A percentile compares a stretch with the other conserved stretches of the same genome.
Evolutionary conservation across 106 monocot genomes (phyloP).

Genomic region (Dioscorea zingiberensis): DNA sequence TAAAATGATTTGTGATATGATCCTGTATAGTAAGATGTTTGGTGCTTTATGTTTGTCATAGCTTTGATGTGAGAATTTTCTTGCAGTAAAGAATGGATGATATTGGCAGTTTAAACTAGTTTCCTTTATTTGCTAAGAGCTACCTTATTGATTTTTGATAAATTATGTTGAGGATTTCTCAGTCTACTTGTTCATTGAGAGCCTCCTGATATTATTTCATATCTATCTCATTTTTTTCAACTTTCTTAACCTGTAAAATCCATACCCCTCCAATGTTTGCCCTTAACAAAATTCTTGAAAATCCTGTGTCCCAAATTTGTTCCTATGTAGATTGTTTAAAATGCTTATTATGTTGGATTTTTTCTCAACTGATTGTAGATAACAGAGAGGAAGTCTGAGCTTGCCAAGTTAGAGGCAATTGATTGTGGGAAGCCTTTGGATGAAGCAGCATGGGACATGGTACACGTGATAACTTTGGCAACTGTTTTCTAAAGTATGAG

Average conservation of each 20-base stretch:
- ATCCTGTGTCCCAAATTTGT: neutral
- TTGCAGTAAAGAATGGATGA: too few species aligned
- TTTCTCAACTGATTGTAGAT: slow-evolving; percentile 39
- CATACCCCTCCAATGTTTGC: too few species aligned
- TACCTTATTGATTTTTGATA: too few species aligned
- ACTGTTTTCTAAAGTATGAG: neutral
- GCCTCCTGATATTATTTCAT: neutral
- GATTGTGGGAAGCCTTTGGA: slow-evolving; percentile 98
- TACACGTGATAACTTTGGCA: slow-evolving; percentile 11
- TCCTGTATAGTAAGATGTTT: too few species aligned
- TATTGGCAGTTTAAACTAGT: too few species aligned
- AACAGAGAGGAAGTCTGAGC: slow-evolving; percentile 67
- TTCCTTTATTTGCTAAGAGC: too few species aligned
- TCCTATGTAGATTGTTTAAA: neutral
- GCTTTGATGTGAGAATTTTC: too few species aligned
- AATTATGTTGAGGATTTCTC: too few species aligned
- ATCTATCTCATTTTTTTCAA: neutral
- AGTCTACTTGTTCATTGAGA: too few species aligned
- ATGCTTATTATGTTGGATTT: neutral
- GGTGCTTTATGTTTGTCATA: too few species aligned
- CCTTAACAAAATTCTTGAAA: neutral
- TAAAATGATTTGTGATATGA: too few species aligned
- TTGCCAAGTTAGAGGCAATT: slow-evolving; percentile 76
- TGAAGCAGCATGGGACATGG: slow-evolving; percentile 97
- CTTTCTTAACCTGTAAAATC: neutral